Evolutionary conservation across 2,329 filamentous ascomycete species (phyloP).

Genomic region (Pleoardoris graminearum): DNA sequence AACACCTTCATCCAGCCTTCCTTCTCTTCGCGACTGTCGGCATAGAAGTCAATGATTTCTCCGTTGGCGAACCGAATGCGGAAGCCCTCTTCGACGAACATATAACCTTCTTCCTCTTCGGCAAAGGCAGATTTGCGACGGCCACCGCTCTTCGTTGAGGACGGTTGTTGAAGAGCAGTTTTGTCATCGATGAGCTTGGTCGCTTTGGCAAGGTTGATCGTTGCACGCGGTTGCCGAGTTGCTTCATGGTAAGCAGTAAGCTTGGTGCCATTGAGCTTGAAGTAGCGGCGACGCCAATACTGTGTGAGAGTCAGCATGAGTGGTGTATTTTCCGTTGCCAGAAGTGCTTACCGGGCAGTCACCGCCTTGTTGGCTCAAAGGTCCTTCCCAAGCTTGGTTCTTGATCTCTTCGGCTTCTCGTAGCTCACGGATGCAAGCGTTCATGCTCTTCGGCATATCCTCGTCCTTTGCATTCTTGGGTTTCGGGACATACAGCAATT

Average conservation of each 20-base stretch:
- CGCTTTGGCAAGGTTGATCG: constrained; percentile 93
- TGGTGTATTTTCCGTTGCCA: background rate
- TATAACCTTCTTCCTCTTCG: constrained; percentile 98
- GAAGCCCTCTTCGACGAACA: constrained; percentile 99
- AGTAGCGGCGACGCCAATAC: constrained; percentile 98
- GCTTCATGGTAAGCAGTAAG: constrained; percentile 95
- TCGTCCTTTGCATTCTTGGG: constrained; percentile 85
- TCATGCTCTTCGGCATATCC: constrained; percentile 99
- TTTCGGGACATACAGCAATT: constrained; percentile 91
- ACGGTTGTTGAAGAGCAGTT: constrained; percentile 78
- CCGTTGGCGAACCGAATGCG: constrained; percentile 98
- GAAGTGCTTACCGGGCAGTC: constrained; percentile 85
- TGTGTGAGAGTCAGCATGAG: constrained; percentile 45
- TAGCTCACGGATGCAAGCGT: constrained; percentile 90
- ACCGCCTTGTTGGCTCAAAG: constrained; percentile 93
- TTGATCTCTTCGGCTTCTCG: constrained; percentile 83
- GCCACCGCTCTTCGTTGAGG: constrained; percentile 71
- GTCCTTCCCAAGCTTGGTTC: constrained; percentile 80
- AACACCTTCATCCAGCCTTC: constrained; percentile 94
- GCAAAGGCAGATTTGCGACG: constrained; percentile 94
- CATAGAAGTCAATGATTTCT: constrained; percentile 98
- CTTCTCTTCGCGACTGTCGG: constrained; percentile 84
- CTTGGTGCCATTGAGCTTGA: constrained; percentile 88
- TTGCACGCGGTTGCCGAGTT: constrained; percentile 91
- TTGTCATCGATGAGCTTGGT: constrained; percentile 93